Evolutionary conservation across 2,329 filamentous ascomycete genomes (phyloP), one percentile per base, ranked within the genome.

Genomic region (Sporothrix curviconia): DNA sequence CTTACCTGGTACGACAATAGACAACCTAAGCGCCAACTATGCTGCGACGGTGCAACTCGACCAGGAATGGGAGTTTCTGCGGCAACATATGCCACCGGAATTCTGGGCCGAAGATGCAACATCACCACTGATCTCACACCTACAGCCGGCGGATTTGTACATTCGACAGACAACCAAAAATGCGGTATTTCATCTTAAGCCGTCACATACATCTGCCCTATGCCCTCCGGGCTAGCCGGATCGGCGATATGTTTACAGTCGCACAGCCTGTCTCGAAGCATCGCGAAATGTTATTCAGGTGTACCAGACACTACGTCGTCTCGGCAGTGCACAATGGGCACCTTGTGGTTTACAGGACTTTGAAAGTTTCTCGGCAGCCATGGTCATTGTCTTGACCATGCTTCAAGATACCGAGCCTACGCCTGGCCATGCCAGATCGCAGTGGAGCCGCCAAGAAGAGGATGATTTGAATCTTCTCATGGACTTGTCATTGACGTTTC

Each of bases 41-140:
- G 66, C 71, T 4, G 60, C 63, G 34, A 76, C 75, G 0, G 54
- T 76, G 2, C 61, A 66, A 51, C 64, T 79, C 15, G 74, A 76
- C 28, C 68, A 73, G 60, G 69, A 76, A 36, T 63, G 76, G 39
- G 65, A 70, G 37, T 66, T 44, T 6, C 40, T 37, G 24, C 34
- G 32, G 19, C 42, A 30, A 8, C 6, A 53, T 8, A 58, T 60
- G 55, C 59, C 59, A 3, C 17, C 19, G 1, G 55, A 40, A 6
- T 60, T 60, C 34, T 61, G 59, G 59, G 7, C 28, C 3, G 17
- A 28, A n/a, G 51, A 55, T 14, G 24, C 8, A 7, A 4, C 14
- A 6, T 47, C 52, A 3, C 36, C 56, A 6, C 19, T 53, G 25
- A n/a, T 30, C 12, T 1, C 7, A 3, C 37, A 47, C 2, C 7